Evolutionary conservation across 2,329 filamentous ascomycete genomes (phyloP).

Genomic region (Alternaria viburni): DNA sequence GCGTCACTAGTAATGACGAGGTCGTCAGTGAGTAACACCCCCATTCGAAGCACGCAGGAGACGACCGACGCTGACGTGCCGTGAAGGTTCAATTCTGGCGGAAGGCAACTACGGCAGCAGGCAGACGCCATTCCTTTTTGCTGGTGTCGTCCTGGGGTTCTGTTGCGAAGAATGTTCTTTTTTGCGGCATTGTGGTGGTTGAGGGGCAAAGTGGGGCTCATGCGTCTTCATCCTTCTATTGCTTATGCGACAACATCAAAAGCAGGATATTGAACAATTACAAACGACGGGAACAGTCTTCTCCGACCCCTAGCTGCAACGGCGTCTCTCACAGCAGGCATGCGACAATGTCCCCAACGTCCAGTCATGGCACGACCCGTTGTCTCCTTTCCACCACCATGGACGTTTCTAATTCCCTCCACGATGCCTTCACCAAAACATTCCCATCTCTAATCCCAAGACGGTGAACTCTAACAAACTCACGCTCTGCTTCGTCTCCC

Average conservation of each 20-base stretch:
- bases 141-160: neutral
- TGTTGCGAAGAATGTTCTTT: neutral
- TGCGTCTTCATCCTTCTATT: neutral
- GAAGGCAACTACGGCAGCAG: constrained; percentile 41
- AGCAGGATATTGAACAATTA: neutral
- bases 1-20: constrained; percentile 51
- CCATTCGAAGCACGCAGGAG: neutral
- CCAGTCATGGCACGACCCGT: neutral
- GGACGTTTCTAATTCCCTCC: neutral
- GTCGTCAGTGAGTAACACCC: constrained; percentile 30
- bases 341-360: neutral
- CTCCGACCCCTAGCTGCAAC: neutral
- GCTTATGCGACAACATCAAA: neutral
- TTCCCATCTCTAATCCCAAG: neutral
- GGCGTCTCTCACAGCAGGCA: neutral
- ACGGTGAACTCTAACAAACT: neutral
- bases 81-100: constrained; percentile 42
- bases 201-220: neutral
- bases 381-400: neutral
- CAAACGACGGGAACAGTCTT: neutral
- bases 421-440: neutral
- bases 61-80: neutral
- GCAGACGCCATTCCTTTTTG: constrained; percentile 1
- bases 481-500: neutral
- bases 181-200: neutral